phyloP scores from a whole-genome alignment of 352 stramenopile genomes.

The Blastocystis sp. region DNA sequence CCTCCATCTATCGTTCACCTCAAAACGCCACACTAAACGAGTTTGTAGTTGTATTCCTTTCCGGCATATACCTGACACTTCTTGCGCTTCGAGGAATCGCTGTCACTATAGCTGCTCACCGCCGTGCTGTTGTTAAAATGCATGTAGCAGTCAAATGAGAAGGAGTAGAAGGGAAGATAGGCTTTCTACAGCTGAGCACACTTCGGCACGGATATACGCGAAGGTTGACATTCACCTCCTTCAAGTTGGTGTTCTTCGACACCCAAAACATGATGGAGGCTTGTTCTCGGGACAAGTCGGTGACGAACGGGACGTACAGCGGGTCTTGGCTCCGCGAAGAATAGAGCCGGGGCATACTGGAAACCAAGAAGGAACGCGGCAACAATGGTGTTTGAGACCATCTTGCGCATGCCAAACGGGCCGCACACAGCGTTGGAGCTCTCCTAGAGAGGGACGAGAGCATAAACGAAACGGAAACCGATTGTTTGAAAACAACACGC shows the following conservation, averaged over 20 bases:
- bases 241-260: conserved; percentile 33
- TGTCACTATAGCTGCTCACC: conserved; percentile 12
- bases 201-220: not conserved
- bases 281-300: conserved; percentile 1
- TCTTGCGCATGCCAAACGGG: not conserved
- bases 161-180: conserved; percentile 40
- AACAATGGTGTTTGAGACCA: not conserved
- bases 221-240: conserved; percentile 29
- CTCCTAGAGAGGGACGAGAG: not conserved
- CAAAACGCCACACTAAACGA: not conserved
- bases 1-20: conserved; percentile 8
- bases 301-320: conserved; percentile 20
- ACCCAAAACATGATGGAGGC: conserved; percentile 54
- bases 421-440: not conserved
- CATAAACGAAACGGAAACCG: not conserved
- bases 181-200: not conserved
- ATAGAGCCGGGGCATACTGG: not conserved
- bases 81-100: conserved; percentile 15
- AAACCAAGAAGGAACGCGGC: not conserved
- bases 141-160: conserved; percentile 49
- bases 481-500: not conserved
- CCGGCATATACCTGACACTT: conserved; percentile 41
- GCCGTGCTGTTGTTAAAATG: conserved; percentile 22
- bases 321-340: not conserved
- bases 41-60: conserved; percentile 59